Evolutionary conservation across 805 yeast species (phyloP), one percentile per base, ranked within the genome.

Genomic region (Wickerhamiella kurtzmanii): DNA sequence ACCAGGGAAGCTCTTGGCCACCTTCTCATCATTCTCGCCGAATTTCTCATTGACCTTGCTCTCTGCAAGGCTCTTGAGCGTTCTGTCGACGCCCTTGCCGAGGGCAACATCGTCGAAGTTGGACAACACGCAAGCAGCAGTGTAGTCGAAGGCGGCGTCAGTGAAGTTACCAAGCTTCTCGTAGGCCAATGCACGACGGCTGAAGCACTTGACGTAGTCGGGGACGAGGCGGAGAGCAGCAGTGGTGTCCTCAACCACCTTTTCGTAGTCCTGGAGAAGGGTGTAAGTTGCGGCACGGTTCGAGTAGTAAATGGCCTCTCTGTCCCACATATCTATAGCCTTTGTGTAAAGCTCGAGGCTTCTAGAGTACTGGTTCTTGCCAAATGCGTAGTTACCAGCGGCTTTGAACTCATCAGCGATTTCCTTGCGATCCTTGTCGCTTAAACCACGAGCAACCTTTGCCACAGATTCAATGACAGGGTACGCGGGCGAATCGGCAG

Each of bases 251-350:
- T 78, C 83, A 53, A 92, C 74, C 42, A 88, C 95, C 62, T 86
- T 80, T 57, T 84, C 86, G 62, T 77, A 79, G 52, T 87, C 76
- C 53, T 79, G 76, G 55, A 84, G 70, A 6, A 94, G 85, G 44
- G 88, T 82, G 67, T 83, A 83, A 67, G 96, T 89, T 16, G 98
- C 98, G 22, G 97, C 87, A 67, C 96, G 79, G 72, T 92, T 92
- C 51, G 96, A 86, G 69, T 80, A 89, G 68, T 75, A 92, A 35
- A 88, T 82, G 3, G 96, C 87, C 65, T 92, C 96, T 38, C 52
- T 52, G 55, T 72, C 66, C 61, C 81, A 80, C 60, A 85, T 71
- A 46, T 71, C 62, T 55, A 92, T 70, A 9, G 98, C 97, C 48
- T 75, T 76, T 39, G 84, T 64, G 70, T 92, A 92, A 64, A 73